phyloP scores from a whole-genome alignment of 2,329 filamentous ascomycete species.

The Colletotrichum sp. region DNA sequence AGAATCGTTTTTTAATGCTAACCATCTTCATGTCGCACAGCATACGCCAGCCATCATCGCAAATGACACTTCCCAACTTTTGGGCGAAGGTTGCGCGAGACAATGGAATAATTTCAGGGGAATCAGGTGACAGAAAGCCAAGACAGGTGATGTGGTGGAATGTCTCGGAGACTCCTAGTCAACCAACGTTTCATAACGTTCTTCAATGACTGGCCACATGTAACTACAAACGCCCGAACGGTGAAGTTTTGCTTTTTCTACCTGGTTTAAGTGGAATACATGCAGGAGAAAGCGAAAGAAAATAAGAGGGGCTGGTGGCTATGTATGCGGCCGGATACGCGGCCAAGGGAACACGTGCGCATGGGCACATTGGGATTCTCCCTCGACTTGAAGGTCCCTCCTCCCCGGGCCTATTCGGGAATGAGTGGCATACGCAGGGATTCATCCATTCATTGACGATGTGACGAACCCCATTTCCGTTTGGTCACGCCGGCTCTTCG shows the following conservation, averaged over 20 bases:
- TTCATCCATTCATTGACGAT: neutral
- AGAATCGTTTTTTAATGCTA: neutral
- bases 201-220: neutral
- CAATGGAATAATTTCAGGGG: neutral
- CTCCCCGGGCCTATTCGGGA: neutral
- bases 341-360: neutral
- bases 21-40: neutral
- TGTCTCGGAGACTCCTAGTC: neutral
- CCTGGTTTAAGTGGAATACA: neutral
- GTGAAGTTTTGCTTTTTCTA: neutral
- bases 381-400: neutral
- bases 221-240: neutral
- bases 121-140: neutral
- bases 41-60: neutral
- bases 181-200: neutral
- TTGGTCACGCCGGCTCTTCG: neutral
- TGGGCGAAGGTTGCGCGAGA: neutral
- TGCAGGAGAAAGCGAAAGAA: neutral
- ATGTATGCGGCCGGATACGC: neutral
- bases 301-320: neutral
- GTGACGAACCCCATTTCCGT: neutral
- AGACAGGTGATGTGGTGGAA: neutral
- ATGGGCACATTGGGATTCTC: neutral
- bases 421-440: neutral
- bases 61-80: neutral